Base-by-base conservation (phyloP, 805 yeast species). In the Yarrowia sp. region DNA sequence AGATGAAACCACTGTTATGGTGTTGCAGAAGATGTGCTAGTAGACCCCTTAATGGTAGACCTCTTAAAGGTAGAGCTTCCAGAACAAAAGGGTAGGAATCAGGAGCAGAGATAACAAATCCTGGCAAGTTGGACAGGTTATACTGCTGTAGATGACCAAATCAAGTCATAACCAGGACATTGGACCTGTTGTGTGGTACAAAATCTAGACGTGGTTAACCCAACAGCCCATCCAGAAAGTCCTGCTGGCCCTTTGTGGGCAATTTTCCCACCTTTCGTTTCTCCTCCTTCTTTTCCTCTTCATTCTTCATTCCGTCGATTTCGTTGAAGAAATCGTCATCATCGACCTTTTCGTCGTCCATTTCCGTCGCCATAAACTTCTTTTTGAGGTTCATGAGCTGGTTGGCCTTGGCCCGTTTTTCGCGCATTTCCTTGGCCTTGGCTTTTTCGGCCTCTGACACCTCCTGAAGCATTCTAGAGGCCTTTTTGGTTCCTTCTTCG, bases 251-350 rank as follows among this genome's bases (percentile, higher is more conserved):
- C 17, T 58, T 58, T 2, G 51, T 40, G 4, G 63, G 63, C 28
- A 21, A 10, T 10, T 16, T 58, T 4, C n/a, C 11, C 16, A 38
- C 44, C 41, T 21, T 17, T 14, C 40, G 24, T 14, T 54, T 54
- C 6, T 2, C 46, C 24, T 19, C 46, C 41, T 6, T 12, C 36
- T 26, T 26, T 19, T 6, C 5, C 26, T 54, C 61, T 35, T 36
- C 46, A 16, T 11, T 54, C 9, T 54, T 16, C 21, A 38, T 17
- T n/a, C 59, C 62, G 12, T 70, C 70, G n/a, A 70, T 41, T 12
- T 69, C 70, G 22, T 66, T 61, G 21, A 70, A 63, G 54, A 70
- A 70, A 11, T 52, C 67, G 40, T 70, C 72, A 43, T 69, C 62
- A 43, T 70, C 70, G 32, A 65, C 66, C 26, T 67, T 68, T 2